phyloP scores from a whole-genome alignment of 495 filamentous ascomycete species.

The Neurospora hispaniola region DNA sequence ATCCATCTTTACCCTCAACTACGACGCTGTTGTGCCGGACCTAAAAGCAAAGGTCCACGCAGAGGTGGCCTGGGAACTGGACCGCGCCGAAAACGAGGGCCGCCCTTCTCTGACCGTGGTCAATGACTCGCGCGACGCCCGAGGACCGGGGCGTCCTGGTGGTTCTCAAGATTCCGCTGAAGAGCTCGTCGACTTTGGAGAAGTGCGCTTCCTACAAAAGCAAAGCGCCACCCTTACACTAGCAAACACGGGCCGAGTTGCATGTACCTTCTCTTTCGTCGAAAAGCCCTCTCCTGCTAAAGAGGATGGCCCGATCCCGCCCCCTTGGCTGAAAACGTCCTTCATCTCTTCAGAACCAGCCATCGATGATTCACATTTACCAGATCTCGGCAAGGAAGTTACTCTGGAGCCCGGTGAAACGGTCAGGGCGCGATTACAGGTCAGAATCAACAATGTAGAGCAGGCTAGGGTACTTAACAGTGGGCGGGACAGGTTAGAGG shows the following conservation, averaged over 20 bases:
- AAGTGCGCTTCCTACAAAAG: slow-evolving; percentile 54
- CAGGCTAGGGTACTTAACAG: slow-evolving; percentile 66
- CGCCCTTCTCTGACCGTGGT: slow-evolving; percentile 77
- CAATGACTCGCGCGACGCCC: slow-evolving; percentile 45
- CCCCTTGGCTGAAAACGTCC: slow-evolving; percentile 57
- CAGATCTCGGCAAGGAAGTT: slow-evolving; percentile 37
- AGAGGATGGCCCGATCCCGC: slow-evolving; percentile 27
- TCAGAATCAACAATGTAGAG: slow-evolving; percentile 49
- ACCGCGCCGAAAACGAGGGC: slow-evolving; percentile 86
- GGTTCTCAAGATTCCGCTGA: slow-evolving; percentile 16
- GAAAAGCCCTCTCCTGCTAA: slow-evolving; percentile 48
- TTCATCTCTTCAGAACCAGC: slow-evolving; percentile 40
- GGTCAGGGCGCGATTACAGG: slow-evolving; percentile 52
- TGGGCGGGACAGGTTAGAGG: slow-evolving; percentile 54
- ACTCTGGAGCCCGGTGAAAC: slow-evolving; percentile 77
- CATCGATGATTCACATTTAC: slow-evolving; percentile 26
- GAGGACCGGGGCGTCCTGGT: slow-evolving; percentile 13
- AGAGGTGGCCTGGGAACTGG: slow-evolving; percentile 79
- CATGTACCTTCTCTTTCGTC: slow-evolving; percentile 65
- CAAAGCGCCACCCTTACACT: slow-evolving; percentile 61
- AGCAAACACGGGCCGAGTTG: slow-evolving; percentile 78
- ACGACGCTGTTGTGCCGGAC: slow-evolving; percentile 73
- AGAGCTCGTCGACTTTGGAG: slow-evolving; percentile 65
- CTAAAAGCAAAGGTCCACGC: slow-evolving; percentile 73
- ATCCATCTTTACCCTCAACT: slow-evolving; percentile 68